Percentiles rank a stretch among this genome's conserved stretches.
Evolutionary conservation across 2,329 filamentous ascomycete genomes (phyloP).

Genomic region (Pseudogymnoascus sp.): DNA sequence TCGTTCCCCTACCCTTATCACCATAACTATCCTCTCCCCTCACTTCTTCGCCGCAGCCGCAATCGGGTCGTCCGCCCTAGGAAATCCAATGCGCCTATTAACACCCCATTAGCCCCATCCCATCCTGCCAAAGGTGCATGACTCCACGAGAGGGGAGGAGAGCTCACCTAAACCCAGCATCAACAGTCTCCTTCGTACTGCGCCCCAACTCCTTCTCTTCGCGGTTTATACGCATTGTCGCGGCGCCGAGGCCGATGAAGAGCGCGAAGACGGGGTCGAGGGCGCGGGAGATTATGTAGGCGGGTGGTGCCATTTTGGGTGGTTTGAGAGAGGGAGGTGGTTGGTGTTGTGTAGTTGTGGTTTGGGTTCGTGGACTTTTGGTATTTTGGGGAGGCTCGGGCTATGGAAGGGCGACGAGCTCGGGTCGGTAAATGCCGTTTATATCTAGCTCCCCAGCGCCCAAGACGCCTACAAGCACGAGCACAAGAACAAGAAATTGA

Average conservation of each 20-base stretch:
- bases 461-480: background rate
- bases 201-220: slow-evolving; percentile 40
- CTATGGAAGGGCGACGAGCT: background rate
- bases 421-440: slow-evolving; percentile 2
- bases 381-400: background rate
- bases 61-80: background rate
- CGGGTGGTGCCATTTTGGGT: slow-evolving; percentile 25
- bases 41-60: background rate
- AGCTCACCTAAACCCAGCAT: slow-evolving; percentile 29
- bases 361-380: background rate
- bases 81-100: background rate
- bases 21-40: background rate
- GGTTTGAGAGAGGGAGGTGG: background rate
- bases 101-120: background rate
- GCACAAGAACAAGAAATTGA: background rate
- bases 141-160: background rate
- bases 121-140: background rate
- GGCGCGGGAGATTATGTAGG: slow-evolving; percentile 33
- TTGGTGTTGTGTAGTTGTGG: slow-evolving; percentile 4
- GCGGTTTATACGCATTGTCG: slow-evolving; percentile 44
- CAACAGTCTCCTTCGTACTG: slow-evolving; percentile 25
- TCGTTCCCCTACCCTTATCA: background rate
- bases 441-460: background rate
- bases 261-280: slow-evolving; percentile 48
- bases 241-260: slow-evolving; percentile 44